Percentiles rank a stretch among this genome's conserved stretches.
Evolutionary conservation across 371 early-diverging fungal genomes (phyloP).

Genomic region (Sporodiniella umbellata): DNA sequence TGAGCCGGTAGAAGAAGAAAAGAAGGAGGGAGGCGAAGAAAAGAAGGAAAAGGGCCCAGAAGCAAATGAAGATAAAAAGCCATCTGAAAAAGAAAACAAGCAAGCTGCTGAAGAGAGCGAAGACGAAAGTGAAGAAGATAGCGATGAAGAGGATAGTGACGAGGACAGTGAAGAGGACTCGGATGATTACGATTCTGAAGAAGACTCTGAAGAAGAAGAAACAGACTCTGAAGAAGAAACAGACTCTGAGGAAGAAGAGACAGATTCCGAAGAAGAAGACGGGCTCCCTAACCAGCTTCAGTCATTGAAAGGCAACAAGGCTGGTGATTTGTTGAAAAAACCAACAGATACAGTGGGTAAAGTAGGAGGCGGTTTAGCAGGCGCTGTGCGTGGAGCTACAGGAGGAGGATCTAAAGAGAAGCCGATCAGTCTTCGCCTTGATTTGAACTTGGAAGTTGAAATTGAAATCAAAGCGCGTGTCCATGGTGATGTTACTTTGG

Average conservation of each 20-base stretch:
- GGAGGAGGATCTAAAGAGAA: constrained; percentile 7
- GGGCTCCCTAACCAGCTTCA: constrained; percentile 5
- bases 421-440: constrained; percentile 30
- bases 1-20: not conserved
- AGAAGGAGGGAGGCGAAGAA: not conserved
- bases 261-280: constrained; percentile 11
- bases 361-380: constrained; percentile 2
- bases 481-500: constrained; percentile 35
- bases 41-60: too few relatives aligned
- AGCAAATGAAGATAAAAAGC: too few relatives aligned
- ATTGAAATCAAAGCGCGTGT: constrained; percentile 29
- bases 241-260: not conserved
- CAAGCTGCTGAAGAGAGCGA: not conserved
- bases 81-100: too few relatives aligned
- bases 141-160: constrained; percentile 2
- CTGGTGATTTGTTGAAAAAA: constrained; percentile 2
- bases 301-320: constrained; percentile 4
- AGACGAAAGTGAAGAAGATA: not conserved
- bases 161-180: not conserved
- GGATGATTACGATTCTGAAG: constrained; percentile 2
- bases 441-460: constrained; percentile 33
- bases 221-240: constrained; percentile 7
- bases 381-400: constrained; percentile 14
- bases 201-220: constrained; percentile 13
- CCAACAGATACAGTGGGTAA: constrained; percentile 16